These are phyloP conservation scores for Chaetomiaceae sp. DNA, from an alignment of 2,329 filamentous ascomycete species.

Conservation along the genomic window DNA sequence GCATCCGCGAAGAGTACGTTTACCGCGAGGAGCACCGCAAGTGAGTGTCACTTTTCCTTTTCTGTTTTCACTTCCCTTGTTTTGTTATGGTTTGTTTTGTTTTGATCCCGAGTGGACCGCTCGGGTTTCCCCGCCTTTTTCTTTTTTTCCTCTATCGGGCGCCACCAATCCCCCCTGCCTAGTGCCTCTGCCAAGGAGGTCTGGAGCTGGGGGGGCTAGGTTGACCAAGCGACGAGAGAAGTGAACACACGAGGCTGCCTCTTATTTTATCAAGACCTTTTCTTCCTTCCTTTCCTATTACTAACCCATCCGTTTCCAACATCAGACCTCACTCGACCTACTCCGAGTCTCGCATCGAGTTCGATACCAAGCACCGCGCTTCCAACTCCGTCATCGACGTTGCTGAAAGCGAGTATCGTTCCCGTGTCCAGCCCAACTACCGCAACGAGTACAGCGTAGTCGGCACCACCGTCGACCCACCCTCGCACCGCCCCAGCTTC, in stretches of 20 bases:
- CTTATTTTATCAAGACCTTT: not conserved
- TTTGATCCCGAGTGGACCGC: constrained; percentile 4
- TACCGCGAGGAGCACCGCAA: constrained; percentile 48
- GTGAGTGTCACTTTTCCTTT: constrained; percentile 44
- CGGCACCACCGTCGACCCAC: constrained; percentile 36
- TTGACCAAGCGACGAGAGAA: constrained; percentile 23
- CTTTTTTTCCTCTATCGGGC: constrained; percentile 10
- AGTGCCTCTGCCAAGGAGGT: constrained; percentile 14
- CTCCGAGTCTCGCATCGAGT: constrained; percentile 63
- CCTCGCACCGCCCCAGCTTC: constrained; percentile 33
- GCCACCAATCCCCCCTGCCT: constrained; percentile 10
- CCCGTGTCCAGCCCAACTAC: constrained; percentile 53
- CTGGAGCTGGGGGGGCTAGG: constrained; percentile 17
- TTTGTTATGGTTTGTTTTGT: constrained; percentile 14
- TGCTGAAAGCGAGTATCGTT: constrained; percentile 63
- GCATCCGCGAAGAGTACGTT: constrained; percentile 50
- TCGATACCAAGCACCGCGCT: constrained; percentile 50
- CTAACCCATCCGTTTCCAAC: constrained; percentile 17
- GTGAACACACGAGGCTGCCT: not conserved
- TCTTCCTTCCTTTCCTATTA: constrained; percentile 12
- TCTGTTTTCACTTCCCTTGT: too few species aligned
- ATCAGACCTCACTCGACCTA: constrained; percentile 42
- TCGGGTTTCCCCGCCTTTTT: constrained; percentile 8
- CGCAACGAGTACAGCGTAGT: constrained; percentile 35
- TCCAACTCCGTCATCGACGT: constrained; percentile 54